Evolutionary conservation across 352 stramenopile species (phyloP).

Genomic region (Pythium volutum): DNA sequence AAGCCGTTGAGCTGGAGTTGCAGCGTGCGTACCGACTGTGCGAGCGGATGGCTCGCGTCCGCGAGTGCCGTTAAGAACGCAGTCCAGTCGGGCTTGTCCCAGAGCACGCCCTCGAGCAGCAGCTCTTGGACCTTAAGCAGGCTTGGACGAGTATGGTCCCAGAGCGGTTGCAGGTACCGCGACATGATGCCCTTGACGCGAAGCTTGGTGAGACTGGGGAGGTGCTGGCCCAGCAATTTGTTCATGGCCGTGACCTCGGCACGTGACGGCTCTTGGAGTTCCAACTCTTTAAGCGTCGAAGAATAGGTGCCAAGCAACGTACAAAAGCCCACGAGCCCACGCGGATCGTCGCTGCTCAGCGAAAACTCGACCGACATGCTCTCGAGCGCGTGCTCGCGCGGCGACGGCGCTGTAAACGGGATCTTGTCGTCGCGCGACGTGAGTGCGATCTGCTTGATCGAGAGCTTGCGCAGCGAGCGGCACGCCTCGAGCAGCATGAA

Average conservation of each 20-base stretch:
- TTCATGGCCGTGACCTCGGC: background rate
- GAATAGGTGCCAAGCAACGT: background rate
- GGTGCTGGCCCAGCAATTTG: background rate
- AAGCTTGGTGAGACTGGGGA: background rate
- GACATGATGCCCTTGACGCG: background rate
- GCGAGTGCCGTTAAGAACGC: background rate
- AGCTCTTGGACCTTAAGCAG: background rate
- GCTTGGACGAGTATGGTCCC: background rate
- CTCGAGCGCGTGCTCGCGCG: slow-evolving; percentile 4
- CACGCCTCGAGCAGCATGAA: slow-evolving; percentile 1
- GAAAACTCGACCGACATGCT: background rate
- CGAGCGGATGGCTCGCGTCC: background rate
- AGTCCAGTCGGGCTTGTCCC: background rate
- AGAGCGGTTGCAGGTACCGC: background rate
- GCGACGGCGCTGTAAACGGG: background rate
- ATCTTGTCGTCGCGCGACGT: background rate
- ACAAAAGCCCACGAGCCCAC: background rate
- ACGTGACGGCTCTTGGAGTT: background rate
- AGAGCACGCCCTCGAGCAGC: background rate
- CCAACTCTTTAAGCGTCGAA: background rate
- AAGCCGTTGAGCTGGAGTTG: background rate
- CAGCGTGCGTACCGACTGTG: background rate
- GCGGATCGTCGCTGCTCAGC: background rate
- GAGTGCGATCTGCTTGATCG: slow-evolving; percentile 2
- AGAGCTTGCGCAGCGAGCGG: background rate